Evolutionary conservation across 306 rosid genomes (phyloP).

Genomic region (Inga oerstediana): DNA sequence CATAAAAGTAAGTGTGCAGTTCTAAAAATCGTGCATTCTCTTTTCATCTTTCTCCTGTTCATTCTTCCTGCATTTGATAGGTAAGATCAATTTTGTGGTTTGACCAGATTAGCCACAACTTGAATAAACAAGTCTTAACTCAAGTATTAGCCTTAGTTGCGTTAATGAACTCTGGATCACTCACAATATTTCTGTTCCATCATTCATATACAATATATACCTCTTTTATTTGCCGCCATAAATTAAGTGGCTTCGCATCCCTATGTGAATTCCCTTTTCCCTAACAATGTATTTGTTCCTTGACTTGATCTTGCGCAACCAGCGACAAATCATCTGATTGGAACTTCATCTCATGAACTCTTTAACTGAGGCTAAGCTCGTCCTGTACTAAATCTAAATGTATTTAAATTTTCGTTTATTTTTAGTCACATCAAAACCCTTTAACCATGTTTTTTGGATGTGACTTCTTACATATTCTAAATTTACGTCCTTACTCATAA

Average conservation of each 20-base stretch:
- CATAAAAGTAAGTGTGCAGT: constrained; percentile 58
- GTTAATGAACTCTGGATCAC: constrained; percentile 12
- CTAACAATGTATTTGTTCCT: constrained; percentile 1
- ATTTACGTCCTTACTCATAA: no score
- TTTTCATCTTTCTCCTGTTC: constrained; percentile 21
- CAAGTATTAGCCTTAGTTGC: background rate
- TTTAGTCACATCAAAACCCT: background rate
- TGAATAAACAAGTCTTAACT: background rate
- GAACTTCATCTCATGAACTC: background rate
- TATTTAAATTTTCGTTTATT: background rate
- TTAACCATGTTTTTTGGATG: background rate
- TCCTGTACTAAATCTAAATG: background rate
- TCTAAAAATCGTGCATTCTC: background rate
- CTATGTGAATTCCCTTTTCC: background rate
- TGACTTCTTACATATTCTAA: no score
- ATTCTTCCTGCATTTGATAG: constrained; percentile 12
- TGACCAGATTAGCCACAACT: constrained; percentile 11
- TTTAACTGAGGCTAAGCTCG: background rate
- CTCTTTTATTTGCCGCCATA: constrained; percentile 1
- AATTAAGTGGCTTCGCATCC: background rate
- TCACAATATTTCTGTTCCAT: background rate
- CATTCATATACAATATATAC: background rate
- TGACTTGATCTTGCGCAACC: constrained; percentile 18
- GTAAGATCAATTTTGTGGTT: background rate
- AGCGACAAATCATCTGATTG: background rate